Base-by-base conservation (phyloP, 345 rosid genomes). In the Aethionema arabicum region DNA sequence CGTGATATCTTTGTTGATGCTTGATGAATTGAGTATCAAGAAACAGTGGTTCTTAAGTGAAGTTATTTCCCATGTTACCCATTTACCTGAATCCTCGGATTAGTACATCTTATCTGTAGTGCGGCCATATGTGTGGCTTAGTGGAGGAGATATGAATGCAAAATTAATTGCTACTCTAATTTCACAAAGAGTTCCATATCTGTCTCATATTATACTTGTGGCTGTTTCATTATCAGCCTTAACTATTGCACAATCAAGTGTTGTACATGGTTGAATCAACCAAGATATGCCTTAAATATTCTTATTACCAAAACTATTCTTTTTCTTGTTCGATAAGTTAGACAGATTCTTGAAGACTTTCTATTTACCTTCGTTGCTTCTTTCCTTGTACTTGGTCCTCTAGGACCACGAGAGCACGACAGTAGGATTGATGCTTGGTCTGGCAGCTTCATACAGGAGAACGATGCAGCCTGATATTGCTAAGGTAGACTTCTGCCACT, bases 361-460 rank as follows among this genome's bases (percentile, higher is more conserved):
- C 44, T 63, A 35, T 52, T 30, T 69, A 52, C 50, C 50, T 35
- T 21, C 21, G 40, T 48, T 49, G 15, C 56, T 53, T 54, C 61
- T 63, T 53, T 67, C 21, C 58, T 69, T 52, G 37, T 70, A 52
- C 30, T 35, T 36, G 68, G 57, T 49, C 70, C 37, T 57, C 60
- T 64, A 92, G 98, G 91, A 85, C 69, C 97, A 92, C 78, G 98
- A 92, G 70, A 80, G 84, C 79, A 92, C 97, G 51, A 84, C 91
- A 2, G 90, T 87, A 21, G 98, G 98, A 16, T 67, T 92, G 74
- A 83, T 92, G 95, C 91, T 92, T 72, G 98, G 98, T 63, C 85
- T 92, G 74, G 95, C 97, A 60, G 93, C 95, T 72, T 87, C 98
- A 52, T 85, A 92, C 63, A 79, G 88, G 69, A 90, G 97, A 60